Base-by-base conservation (phyloP, 1,284 basidiomycete genomes). In the Blastosporella zonata region DNA sequence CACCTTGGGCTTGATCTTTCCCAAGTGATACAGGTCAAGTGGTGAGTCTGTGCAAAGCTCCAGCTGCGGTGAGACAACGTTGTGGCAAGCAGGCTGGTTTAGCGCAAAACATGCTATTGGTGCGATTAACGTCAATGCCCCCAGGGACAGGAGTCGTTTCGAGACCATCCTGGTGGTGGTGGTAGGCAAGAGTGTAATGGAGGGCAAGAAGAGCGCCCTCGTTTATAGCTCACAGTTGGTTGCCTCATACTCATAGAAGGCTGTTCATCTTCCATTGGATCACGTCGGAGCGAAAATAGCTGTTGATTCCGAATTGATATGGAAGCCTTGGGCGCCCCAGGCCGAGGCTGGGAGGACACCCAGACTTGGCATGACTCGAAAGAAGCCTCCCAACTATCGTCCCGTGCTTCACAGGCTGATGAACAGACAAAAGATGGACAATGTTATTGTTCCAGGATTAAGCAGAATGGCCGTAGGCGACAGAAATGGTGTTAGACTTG, bases 1-100 rank as follows among this genome's bases (percentile, higher is more conserved):
- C 23, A 49, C 43, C 18, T 40, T 49, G 1, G 42, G 48, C 36
- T 49, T 45, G 31, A 49, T 45, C 37, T 40, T 49, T 31, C 34
- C 34, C 6, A n/a, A n/a, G n/a, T 39, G 12, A 12, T 15, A 5
- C 22, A 15, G 25, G 38, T n/a, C 13, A 27, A 39, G 8, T 8
- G n/a, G n/a, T 10, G 7, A 25, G 21, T 31, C 38, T 6, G 39
- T 2, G 7, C 36, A 37, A 22, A 12, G 13, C 10, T 37, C 36
- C 3, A 10, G 20, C 8, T 37, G 36, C 18, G 36, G 20, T 3
- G 20, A 13, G 13, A 22, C 3, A 22, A 20, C 10, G 20, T 18
- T 20, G 2, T 29, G 18, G 2, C 27, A 29, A 22, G 22, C 18
- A n/a, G 23, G 20, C 12, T 22, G 35, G 6, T 15, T 20, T 17